A percentile compares a stretch with the other conserved stretches of the same genome.
phyloP scores from a whole-genome alignment of 257 asterid species.

The Coffea eugenioides region DNA sequence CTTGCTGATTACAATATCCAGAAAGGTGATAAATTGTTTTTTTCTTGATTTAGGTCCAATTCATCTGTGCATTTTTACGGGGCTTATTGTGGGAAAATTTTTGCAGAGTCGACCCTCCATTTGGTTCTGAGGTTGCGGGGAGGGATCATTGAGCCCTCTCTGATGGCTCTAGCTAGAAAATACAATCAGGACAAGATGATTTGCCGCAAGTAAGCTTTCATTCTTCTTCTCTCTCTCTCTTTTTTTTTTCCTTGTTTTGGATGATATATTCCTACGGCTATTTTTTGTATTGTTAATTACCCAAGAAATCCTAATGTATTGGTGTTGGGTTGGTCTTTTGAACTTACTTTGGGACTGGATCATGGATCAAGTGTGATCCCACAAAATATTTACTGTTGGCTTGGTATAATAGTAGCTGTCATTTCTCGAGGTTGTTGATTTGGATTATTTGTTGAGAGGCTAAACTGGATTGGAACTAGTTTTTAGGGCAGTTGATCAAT shows the following conservation, averaged over 20 bases:
- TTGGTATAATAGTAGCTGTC: background rate
- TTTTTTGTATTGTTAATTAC: background rate
- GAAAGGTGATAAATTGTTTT: slow-evolving; percentile 20
- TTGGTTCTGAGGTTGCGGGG: slow-evolving; percentile 78
- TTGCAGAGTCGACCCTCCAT: slow-evolving; percentile 57
- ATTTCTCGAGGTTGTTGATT: background rate
- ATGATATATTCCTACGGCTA: too few species aligned
- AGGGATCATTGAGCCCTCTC: slow-evolving; percentile 65
- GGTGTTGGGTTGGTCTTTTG: background rate
- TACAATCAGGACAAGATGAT: slow-evolving; percentile 64
- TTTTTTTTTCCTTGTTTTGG: background rate
- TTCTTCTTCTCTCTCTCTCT: background rate
- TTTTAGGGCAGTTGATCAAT: background rate
- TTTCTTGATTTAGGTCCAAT: background rate
- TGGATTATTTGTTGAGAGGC: background rate
- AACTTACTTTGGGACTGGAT: background rate
- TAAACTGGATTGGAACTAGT: too few species aligned
- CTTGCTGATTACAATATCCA: slow-evolving; percentile 43
- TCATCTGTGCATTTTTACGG: background rate
- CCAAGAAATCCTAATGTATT: background rate
- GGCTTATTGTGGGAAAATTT: background rate
- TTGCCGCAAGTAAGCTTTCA: slow-evolving; percentile 59
- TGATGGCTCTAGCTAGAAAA: slow-evolving; percentile 69
- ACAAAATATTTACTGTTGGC: background rate
- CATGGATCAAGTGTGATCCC: background rate